phyloP scores from a whole-genome alignment of 768 basidiomycete genomes.

The Paxillus involutus region DNA sequence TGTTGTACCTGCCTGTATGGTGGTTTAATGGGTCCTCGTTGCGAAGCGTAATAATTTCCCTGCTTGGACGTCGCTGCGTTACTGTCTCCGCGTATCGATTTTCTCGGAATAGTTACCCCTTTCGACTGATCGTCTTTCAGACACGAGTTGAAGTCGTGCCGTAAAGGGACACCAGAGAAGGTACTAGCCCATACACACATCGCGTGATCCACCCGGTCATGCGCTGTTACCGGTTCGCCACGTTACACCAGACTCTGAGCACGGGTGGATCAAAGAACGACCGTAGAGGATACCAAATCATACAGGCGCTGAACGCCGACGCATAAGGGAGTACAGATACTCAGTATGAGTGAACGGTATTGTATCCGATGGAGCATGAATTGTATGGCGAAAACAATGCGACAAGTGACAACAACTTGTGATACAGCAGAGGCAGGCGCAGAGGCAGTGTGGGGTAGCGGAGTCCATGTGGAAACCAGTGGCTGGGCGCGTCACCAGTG shows the following conservation, averaged over 20 bases:
- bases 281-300: no score
- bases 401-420: neutral
- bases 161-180: neutral
- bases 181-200: neutral
- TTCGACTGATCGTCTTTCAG: conserved; percentile 4
- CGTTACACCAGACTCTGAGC: no score
- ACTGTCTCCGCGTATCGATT: neutral
- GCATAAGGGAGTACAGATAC: neutral
- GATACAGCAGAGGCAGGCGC: neutral
- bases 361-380: neutral
- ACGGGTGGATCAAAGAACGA: no score
- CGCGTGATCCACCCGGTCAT: no score
- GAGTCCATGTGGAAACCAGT: neutral
- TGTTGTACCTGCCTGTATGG: conserved; percentile 2
- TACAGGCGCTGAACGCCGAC: neutral
- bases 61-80: neutral
- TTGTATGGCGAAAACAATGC: conserved; percentile 3
- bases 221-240: neutral
- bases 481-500: conserved; percentile 14
- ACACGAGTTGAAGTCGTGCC: neutral
- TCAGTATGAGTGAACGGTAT: neutral
- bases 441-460: neutral
- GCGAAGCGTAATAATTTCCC: neutral
- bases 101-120: conserved; percentile 5
- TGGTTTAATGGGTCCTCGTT: neutral